These are phyloP conservation scores for Hypoxylon sp. DNA, from an alignment of 2,329 filamentous ascomycete genomes.

Conservation along the genomic window DNA sequence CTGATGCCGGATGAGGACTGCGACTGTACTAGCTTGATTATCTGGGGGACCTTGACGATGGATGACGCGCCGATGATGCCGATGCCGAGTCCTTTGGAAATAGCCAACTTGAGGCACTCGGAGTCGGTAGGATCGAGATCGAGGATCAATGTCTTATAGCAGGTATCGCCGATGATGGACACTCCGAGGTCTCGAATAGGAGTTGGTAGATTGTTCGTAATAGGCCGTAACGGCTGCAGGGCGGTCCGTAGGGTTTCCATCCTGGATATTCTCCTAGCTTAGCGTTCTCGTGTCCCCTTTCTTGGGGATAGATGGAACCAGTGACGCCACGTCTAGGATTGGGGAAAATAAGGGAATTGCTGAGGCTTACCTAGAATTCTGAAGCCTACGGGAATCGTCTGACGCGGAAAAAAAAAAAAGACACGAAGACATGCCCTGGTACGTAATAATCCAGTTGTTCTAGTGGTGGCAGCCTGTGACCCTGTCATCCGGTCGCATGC, in stretches of 20 bases:
- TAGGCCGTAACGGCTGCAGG: slow-evolving; percentile 73
- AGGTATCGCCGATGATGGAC: slow-evolving; percentile 83
- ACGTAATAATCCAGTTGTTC: slow-evolving; percentile 18
- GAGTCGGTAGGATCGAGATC: slow-evolving; percentile 83
- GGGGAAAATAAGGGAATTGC: slow-evolving; percentile 7
- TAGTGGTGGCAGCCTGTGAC: slow-evolving; percentile 19
- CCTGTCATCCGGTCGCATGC: slow-evolving; percentile 20
- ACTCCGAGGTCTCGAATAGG: slow-evolving; percentile 81
- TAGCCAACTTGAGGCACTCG: slow-evolving; percentile 86
- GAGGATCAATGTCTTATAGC: slow-evolving; percentile 88
- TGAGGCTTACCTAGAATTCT: slow-evolving; percentile 24
- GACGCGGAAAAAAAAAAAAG: slow-evolving; percentile 28
- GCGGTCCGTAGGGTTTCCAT: slow-evolving; percentile 74
- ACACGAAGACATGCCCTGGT: slow-evolving; percentile 20
- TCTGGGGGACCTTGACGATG: slow-evolving; percentile 96
- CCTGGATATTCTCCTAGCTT: slow-evolving; percentile 24
- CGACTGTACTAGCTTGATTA: slow-evolving; percentile 88
- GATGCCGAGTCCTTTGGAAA: slow-evolving; percentile 93
- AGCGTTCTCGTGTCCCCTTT: too few relatives aligned
- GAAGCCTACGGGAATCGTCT: slow-evolving; percentile 13
- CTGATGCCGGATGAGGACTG: slow-evolving; percentile 86
- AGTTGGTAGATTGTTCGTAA: slow-evolving; percentile 79
- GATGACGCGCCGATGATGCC: slow-evolving; percentile 92
- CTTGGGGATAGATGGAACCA: slow-evolving; percentile 7
- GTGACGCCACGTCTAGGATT: slow-evolving; percentile 14